phyloP scores from a whole-genome alignment of 768 basidiomycete genomes.

The Russula earlei region DNA sequence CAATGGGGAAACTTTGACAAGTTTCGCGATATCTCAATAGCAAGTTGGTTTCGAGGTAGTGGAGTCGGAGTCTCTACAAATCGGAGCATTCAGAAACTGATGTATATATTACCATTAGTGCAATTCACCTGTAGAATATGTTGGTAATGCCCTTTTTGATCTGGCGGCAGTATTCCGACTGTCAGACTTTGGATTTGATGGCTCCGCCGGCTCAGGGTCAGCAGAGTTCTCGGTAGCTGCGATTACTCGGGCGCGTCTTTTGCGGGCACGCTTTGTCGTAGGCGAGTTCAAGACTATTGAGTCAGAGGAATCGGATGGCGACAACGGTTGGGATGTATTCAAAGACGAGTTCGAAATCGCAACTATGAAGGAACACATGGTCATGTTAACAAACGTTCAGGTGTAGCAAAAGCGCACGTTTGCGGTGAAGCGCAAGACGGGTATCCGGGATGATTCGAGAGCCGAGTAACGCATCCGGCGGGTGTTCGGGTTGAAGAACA shows the following conservation, averaged over 20 bases:
- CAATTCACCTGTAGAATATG: not conserved
- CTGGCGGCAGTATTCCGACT: not conserved
- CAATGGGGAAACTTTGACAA: conserved; percentile 76
- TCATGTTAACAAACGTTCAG: not conserved
- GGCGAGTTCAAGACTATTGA: not conserved
- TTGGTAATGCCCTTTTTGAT: not conserved
- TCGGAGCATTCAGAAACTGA: not conserved
- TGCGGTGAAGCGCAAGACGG: not conserved
- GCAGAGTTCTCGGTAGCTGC: not conserved
- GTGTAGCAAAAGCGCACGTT: not conserved
- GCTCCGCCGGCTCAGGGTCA: not conserved
- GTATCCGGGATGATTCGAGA: not conserved
- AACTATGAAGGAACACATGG: not conserved
- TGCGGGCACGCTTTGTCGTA: not conserved
- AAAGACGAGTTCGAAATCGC: not conserved
- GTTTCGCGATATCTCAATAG: conserved; percentile 62
- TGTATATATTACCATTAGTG: not conserved
- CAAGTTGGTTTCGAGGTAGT: conserved; percentile 40
- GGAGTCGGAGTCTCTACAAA: not conserved
- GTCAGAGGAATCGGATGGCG: not conserved
- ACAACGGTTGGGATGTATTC: not conserved
- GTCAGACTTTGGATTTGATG: not conserved
- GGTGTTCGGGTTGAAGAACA: conserved; percentile 36
- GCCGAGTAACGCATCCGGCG: conserved; percentile 32
- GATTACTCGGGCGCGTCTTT: not conserved